phyloP scores from a whole-genome alignment of 2,329 filamentous ascomycete genomes.

The Chalaropsis ovoidea region DNA sequence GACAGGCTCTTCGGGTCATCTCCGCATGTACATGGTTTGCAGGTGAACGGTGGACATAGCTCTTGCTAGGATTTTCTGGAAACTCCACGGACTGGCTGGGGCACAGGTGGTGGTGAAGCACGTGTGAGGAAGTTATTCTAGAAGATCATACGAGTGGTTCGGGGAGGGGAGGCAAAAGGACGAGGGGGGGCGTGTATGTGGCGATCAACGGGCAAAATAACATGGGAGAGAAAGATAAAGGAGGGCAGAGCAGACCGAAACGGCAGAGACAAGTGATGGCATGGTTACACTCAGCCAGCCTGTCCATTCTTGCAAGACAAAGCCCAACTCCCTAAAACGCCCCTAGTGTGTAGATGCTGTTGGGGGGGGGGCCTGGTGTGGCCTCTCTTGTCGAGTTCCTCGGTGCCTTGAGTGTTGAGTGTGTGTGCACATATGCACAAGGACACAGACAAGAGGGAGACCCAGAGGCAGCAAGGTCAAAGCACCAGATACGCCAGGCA shows the following conservation, averaged over 20 bases:
- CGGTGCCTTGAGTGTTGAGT: too few relatives aligned
- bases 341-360: neutral
- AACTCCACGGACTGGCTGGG: slow-evolving; percentile 9
- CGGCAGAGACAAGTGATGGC: slow-evolving; percentile 1
- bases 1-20: slow-evolving; percentile 12
- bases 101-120: slow-evolving; percentile 8
- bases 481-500: neutral
- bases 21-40: slow-evolving; percentile 9
- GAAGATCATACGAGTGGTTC: slow-evolving; percentile 13
- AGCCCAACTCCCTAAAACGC: neutral
- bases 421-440: neutral
- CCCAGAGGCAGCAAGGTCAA: neutral
- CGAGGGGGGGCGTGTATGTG: neutral
- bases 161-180: neutral
- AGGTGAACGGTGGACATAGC: slow-evolving; percentile 16
- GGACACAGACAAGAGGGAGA: neutral
- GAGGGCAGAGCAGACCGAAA: slow-evolving; percentile 1
- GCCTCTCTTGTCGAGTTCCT: too few relatives aligned
- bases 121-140: slow-evolving; percentile 14
- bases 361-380: neutral
- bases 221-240: neutral
- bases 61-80: slow-evolving; percentile 15
- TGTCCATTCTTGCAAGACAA: neutral
- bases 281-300: slow-evolving; percentile 2
- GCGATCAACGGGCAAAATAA: neutral